Percentiles rank a stretch among this genome's conserved stretches.
These are phyloP conservation scores for Pestalotiopsis sp. DNA, from an alignment of 2,329 filamentous ascomycete species.

Conservation along the genomic window DNA sequence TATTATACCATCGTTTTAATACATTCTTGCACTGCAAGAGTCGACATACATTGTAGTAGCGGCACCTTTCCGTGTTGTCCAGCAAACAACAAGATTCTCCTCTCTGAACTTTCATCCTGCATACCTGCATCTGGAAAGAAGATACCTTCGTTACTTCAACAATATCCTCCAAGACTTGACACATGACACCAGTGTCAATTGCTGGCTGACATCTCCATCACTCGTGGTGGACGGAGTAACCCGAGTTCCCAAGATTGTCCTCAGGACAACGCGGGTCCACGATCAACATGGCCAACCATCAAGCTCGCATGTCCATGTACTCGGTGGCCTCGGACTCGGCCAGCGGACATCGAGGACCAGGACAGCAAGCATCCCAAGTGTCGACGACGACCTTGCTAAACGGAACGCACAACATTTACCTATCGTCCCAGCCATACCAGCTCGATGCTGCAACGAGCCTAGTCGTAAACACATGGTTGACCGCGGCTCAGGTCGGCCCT, in stretches of 20 bases:
- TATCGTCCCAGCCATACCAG: slow-evolving; percentile 77
- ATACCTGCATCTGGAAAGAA: not conserved
- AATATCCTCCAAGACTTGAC: not conserved
- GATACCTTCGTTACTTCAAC: not conserved
- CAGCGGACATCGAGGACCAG: slow-evolving; percentile 57
- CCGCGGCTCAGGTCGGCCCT: slow-evolving; percentile 69
- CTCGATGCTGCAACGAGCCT: slow-evolving; percentile 90
- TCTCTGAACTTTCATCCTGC: slow-evolving; percentile 6
- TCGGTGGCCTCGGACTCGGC: slow-evolving; percentile 67
- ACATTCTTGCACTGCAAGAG: slow-evolving; percentile 21
- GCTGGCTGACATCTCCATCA: not conserved
- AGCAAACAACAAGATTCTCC: slow-evolving; percentile 7
- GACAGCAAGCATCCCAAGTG: slow-evolving; percentile 75
- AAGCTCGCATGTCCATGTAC: slow-evolving; percentile 66
- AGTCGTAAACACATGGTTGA: slow-evolving; percentile 95
- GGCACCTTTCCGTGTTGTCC: slow-evolving; percentile 10
- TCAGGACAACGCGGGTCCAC: slow-evolving; percentile 36
- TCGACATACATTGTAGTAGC: slow-evolving; percentile 6
- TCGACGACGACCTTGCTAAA: slow-evolving; percentile 94
- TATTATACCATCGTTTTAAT: slow-evolving; percentile 35
- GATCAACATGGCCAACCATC: slow-evolving; percentile 55
- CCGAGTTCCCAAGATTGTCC: slow-evolving; percentile 37
- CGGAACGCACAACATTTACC: slow-evolving; percentile 86
- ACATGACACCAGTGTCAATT: not conserved
- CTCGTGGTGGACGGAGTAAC: not conserved